These are phyloP conservation scores for Diaporthe ampelina DNA, from an alignment of 2,329 filamentous ascomycete species.

Conservation along the genomic window DNA sequence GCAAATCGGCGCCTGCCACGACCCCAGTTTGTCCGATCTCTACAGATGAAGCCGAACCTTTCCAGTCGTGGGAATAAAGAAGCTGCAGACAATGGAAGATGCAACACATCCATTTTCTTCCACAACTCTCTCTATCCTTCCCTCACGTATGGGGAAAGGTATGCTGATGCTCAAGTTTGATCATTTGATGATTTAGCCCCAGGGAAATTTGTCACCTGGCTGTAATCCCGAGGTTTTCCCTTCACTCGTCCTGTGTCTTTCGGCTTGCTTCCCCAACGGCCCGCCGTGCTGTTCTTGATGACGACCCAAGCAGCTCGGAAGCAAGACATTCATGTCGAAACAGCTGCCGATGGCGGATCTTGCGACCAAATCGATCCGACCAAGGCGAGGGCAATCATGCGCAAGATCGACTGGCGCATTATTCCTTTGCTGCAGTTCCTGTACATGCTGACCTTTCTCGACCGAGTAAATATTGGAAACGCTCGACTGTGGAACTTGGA, in stretches of 20 bases:
- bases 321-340: not conserved
- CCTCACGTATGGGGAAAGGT: no score
- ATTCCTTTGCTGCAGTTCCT: conserved; percentile 36
- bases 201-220: no score
- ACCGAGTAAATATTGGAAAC: conserved; percentile 50
- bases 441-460: conserved; percentile 47
- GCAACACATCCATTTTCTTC: no score
- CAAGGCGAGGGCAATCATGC: not conserved
- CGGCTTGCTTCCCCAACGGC: no score
- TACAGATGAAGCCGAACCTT: not conserved
- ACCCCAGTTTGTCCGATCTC: not conserved
- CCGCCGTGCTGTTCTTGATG: no score
- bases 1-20: not conserved
- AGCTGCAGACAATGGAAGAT: no score
- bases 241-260: no score
- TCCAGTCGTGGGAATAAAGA: not conserved
- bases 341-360: conserved; percentile 15
- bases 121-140: no score
- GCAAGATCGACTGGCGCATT: conserved; percentile 5
- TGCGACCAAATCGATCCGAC: not conserved
- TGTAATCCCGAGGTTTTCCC: no score
- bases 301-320: no score
- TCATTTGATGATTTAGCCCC: no score
- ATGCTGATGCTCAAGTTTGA: no score
- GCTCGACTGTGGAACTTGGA: conserved; percentile 44